These are phyloP conservation scores for Lathyrus aphaca DNA, from an alignment of 306 rosid genomes.

Conservation along the genomic window DNA sequence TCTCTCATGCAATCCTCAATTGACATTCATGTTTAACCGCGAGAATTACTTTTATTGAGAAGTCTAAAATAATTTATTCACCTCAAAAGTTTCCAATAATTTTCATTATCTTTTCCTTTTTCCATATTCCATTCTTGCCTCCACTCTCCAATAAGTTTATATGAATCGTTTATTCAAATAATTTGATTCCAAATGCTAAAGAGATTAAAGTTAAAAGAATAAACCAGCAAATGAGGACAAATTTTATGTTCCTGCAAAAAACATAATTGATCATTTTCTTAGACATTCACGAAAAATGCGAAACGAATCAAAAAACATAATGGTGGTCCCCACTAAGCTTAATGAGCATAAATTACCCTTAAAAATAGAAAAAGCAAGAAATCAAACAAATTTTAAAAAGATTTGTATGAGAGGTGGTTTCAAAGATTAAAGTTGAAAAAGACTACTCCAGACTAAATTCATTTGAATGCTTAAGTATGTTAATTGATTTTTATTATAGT, in stretches of 20 bases:
- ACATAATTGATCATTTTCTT: background rate
- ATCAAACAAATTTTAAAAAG: no score
- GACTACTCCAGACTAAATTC: no score
- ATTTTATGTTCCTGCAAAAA: background rate
- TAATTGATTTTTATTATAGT: no score
- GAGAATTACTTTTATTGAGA: no score
- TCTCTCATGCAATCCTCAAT: background rate
- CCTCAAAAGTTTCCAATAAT: background rate
- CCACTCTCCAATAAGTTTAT: conserved; percentile 24
- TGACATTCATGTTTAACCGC: background rate
- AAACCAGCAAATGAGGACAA: background rate
- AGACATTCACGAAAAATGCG: background rate
- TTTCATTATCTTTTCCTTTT: background rate
- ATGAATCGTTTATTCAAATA: background rate
- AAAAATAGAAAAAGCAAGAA: no score
- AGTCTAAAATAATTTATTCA: background rate
- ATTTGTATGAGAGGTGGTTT: no score
- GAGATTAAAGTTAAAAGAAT: background rate
- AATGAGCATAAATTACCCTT: no score
- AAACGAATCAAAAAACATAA: conserved; percentile 27
- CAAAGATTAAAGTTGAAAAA: no score
- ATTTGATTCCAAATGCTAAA: conserved; percentile 8
- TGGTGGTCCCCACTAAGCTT: background rate
- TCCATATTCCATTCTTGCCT: background rate
- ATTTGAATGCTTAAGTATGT: no score